Base-by-base conservation (phyloP, 805 yeast genomes). In the Priceomyces haplophilus region DNA sequence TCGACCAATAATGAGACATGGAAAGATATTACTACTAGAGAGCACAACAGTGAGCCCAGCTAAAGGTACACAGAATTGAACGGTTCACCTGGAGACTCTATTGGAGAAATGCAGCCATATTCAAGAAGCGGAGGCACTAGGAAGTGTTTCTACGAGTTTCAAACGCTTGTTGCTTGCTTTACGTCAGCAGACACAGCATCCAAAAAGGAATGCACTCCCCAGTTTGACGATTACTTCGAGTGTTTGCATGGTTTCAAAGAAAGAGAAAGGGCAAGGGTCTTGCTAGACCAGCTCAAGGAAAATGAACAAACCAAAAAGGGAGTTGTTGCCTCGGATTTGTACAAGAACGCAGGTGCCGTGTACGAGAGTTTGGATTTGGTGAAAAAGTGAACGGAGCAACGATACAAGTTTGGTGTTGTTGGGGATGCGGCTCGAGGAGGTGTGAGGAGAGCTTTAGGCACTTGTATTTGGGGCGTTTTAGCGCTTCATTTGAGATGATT, bases 51-150 rank as follows among this genome's bases (percentile, higher is more conserved):
- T 16, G 19, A 32, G 23, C 35, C 35, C 31, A 27, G n/a, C 31
- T 27, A 27, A 15, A 27, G 31, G n/a, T n/a, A 27, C 31, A 27
- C 31, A n/a, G 31, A 12, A 21, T 27, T 12, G n/a, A 27, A 12
- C 8, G 31, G 31, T 27, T 10, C 5, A 27, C 15, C n/a, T 27
- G n/a, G 31, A 27, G 10, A 27, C 31, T 27, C 31, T 27, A 27
- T 27, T 27, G 31, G 31, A 27, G 31, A 27, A 30, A 71, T 71
- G 76, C 75, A 69, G 52, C 76, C 76, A 50, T 69, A 69, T 49
- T 68, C 75, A 38, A 67, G 75, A 63, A 56, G 66, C 29, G 76
- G 76, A 21, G 76, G 75, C 38, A 71, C 76, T 49, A 68, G 74
- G 60, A 68, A 61, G 61, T 71, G 76, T 51, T 71, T 67, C 54